phyloP scores from a whole-genome alignment of 768 basidiomycete genomes.

The Phaffia tasmanica region DNA sequence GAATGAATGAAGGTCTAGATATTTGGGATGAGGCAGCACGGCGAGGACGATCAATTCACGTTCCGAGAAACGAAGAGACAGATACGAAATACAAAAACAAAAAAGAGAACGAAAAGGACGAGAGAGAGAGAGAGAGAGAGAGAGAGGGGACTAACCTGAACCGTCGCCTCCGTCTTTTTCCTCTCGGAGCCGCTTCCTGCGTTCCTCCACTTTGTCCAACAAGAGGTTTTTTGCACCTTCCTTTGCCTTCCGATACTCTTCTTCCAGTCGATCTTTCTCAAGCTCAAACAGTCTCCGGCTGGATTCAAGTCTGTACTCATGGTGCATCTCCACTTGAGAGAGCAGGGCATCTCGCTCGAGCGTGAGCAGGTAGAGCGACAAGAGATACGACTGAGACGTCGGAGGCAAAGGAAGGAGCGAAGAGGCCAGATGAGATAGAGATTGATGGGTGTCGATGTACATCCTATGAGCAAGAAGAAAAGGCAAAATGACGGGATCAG shows the following conservation, averaged over 20 bases:
- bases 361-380: constrained; percentile 38
- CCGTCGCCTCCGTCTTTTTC: constrained; percentile 42
- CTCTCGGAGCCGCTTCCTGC: constrained; percentile 39
- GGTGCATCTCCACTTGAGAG: constrained; percentile 37
- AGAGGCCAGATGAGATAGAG: constrained; percentile 35
- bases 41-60: background rate
- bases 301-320: constrained; percentile 38
- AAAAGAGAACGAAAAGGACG: constrained; percentile 2
- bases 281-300: constrained; percentile 38
- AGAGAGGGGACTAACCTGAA: constrained; percentile 34
- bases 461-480: constrained; percentile 28
- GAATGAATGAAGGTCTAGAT: constrained; percentile 3
- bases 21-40: background rate
- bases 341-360: constrained; percentile 40
- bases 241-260: constrained; percentile 39
- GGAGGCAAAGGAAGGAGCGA: constrained; percentile 34
- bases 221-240: constrained; percentile 39
- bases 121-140: background rate
- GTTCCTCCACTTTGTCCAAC: constrained; percentile 40
- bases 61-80: no score
- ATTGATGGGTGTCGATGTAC: constrained; percentile 35
- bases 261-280: constrained; percentile 41
- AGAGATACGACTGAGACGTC: constrained; percentile 35
- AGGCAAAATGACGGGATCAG: background rate
- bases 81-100: background rate